These are phyloP conservation scores for Wickerhamiella siamensis DNA, from an alignment of 805 yeast species.

Conservation along the genomic window DNA sequence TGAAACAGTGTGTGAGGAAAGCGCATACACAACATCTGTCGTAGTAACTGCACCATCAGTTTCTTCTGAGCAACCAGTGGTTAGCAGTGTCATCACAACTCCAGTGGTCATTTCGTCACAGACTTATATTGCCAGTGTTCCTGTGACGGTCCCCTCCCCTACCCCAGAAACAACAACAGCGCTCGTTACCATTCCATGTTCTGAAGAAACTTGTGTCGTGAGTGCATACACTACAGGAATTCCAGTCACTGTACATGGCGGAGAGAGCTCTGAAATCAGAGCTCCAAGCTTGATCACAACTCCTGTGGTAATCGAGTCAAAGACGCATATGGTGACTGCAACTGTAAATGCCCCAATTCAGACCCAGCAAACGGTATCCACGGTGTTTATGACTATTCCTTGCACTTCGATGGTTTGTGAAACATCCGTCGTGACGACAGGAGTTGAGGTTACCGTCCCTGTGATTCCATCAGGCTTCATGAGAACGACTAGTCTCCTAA, in stretches of 20 bases:
- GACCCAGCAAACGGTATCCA: neutral
- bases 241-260: constrained; percentile 4
- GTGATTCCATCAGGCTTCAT: too few relatives aligned
- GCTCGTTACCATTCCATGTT: neutral
- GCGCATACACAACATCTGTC: constrained; percentile 10
- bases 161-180: neutral
- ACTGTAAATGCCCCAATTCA: constrained; percentile 4
- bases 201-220: constrained; percentile 3
- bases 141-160: constrained; percentile 8
- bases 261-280: constrained; percentile 5
- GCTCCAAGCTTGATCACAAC: constrained; percentile 1
- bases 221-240: constrained; percentile 3
- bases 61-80: neutral
- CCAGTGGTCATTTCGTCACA: constrained; percentile 11
- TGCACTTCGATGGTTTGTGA: too few relatives aligned
- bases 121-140: constrained; percentile 8
- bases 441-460: too few relatives aligned
- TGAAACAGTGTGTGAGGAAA: constrained; percentile 5
- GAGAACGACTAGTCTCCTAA: too few relatives aligned
- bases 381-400: too few relatives aligned
- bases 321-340: constrained; percentile 4
- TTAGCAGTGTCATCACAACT: constrained; percentile 1
- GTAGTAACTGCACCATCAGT: constrained; percentile 1
- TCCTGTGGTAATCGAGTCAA: constrained; percentile 2
- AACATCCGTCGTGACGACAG: too few relatives aligned